Percentiles rank a stretch among this genome's conserved stretches.
Evolutionary conservation across 2,329 filamentous ascomycete species (phyloP).

Genomic region (Monilinia fructicola): DNA sequence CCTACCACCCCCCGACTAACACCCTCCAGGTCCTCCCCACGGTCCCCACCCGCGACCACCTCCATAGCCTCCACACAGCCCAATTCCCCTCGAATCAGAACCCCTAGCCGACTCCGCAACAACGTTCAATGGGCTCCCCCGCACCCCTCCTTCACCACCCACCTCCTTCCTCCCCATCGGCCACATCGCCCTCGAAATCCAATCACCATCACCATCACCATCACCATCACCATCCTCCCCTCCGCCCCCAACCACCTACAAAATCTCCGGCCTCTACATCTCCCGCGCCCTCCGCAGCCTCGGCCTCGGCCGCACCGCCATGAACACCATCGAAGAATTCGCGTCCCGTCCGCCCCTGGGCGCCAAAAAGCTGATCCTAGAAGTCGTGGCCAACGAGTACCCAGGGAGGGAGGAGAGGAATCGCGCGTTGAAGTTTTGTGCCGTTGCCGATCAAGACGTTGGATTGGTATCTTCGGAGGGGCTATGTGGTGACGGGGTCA

Average conservation of each 20-base stretch:
- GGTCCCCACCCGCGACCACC: neutral
- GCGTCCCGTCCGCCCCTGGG: slow-evolving; percentile 28
- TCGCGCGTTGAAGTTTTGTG: slow-evolving; percentile 24
- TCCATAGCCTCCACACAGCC: slow-evolving; percentile 23
- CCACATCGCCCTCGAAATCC: slow-evolving; percentile 34
- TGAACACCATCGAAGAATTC: slow-evolving; percentile 34
- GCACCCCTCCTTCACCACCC: slow-evolving; percentile 12
- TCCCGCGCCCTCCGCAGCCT: slow-evolving; percentile 28
- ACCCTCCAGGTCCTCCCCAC: neutral
- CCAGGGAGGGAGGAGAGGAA: slow-evolving; percentile 20
- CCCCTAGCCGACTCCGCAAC: slow-evolving; percentile 30
- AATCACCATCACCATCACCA: slow-evolving; percentile 27
- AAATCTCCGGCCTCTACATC: slow-evolving; percentile 34
- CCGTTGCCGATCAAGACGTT: slow-evolving; percentile 22
- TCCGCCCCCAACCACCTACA: slow-evolving; percentile 29
- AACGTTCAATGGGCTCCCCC: slow-evolving; percentile 24
- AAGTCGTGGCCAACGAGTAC: slow-evolving; percentile 28
- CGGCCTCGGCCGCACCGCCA: slow-evolving; percentile 34
- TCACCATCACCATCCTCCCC: slow-evolving; percentile 31
- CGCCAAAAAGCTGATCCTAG: slow-evolving; percentile 31
- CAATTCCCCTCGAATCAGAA: slow-evolving; percentile 29
- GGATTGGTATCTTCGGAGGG: slow-evolving; percentile 36
- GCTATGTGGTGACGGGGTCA: slow-evolving; percentile 26
- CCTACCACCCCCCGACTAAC: neutral
- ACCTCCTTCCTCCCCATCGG: slow-evolving; percentile 34